Conservation (phyloP, 768 basidiomycete genomes). For the Chalciporus chontae region DNA sequence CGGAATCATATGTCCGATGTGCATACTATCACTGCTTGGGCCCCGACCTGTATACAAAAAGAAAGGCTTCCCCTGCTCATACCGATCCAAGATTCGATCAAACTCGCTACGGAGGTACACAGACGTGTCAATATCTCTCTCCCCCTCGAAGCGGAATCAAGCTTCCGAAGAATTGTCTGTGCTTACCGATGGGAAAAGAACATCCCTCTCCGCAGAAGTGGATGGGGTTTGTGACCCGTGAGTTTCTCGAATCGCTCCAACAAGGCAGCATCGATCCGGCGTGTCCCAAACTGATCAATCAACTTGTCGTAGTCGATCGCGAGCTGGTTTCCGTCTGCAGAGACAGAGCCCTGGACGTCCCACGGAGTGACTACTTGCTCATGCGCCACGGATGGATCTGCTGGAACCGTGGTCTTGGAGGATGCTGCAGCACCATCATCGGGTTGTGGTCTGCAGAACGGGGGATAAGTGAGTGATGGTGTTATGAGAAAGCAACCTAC, state of each 20-base stretch:
- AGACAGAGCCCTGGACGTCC: constrained; percentile 92
- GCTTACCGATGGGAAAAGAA: constrained; percentile 97
- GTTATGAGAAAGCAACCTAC: constrained; percentile 21
- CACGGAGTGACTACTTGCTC: constrained; percentile 93
- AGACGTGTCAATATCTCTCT: neutral
- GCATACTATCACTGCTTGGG: constrained; percentile 95
- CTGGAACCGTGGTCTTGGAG: constrained; percentile 25
- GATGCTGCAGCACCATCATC: constrained; percentile 21
- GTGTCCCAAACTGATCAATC: constrained; percentile 90
- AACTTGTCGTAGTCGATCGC: constrained; percentile 98
- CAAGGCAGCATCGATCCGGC: constrained; percentile 68
- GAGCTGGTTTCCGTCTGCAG: constrained; percentile 83
- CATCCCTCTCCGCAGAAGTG: constrained; percentile 84
- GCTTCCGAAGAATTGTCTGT: neutral
- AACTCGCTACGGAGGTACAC: constrained; percentile 61
- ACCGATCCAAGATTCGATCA: constrained; percentile 89
- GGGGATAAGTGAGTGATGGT: neutral
- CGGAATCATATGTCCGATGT: constrained; percentile 96
- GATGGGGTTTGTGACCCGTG: constrained; percentile 85
- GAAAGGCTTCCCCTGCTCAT: constrained; percentile 96
- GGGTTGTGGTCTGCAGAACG: constrained; percentile 12
- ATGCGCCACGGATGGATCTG: constrained; percentile 29
- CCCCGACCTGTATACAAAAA: constrained; percentile 98
- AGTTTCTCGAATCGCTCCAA: constrained; percentile 87
- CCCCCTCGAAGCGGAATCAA: neutral